Base-by-base conservation (phyloP, 495 filamentous ascomycete genomes). In the Penicillium arizonense region DNA sequence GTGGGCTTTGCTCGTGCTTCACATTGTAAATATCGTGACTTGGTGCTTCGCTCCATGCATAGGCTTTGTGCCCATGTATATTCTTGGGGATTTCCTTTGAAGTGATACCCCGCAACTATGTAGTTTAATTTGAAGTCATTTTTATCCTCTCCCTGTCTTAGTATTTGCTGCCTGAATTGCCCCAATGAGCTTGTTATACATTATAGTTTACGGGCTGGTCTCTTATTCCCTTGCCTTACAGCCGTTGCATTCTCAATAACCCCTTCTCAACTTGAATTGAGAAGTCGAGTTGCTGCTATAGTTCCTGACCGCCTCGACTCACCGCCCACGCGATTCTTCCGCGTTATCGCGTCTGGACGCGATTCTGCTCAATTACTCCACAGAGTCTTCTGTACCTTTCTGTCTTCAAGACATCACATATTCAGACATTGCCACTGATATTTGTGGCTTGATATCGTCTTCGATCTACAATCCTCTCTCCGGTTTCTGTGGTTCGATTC, bases 341-440 rank as follows among this genome's bases (percentile, higher is more conserved):
- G 33, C 21, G 32, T 47, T 47, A 36, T 47, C 44, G 44, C 44
- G 44, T 36, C 33, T 26, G 0, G 21, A 47, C 45, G 45, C 45
- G 45, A 47, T 47, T 47, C 45, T 37, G 45, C 45, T 47, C 33
- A 8, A 26, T 47, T 47, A 36, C 44, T 47, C 44, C 33, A 47
- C 44, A 36, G 30, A 30, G 16, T 30, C 43, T 45, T 12, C 16
- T 46, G 32, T 36, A 16, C 24, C 44, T 16, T 36, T 24, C 44
- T 24, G 14, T 21, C 33, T 24, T 13, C 13, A 43, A 8, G 11
- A 30, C 28, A 30, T 30, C 28, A 10, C 5, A 10, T 30, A 30
- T 30, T 24, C 28, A 8, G 5, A 30, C 28, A 8, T 30, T 30
- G 28, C 2, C 28, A 30, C 7, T 8, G 28, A 30, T 30, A 30